Evolutionary conservation across 2,329 filamentous ascomycete genomes (phyloP), one percentile per base, ranked within the genome.

Genomic region (Rutstroemia sydowiana): DNA sequence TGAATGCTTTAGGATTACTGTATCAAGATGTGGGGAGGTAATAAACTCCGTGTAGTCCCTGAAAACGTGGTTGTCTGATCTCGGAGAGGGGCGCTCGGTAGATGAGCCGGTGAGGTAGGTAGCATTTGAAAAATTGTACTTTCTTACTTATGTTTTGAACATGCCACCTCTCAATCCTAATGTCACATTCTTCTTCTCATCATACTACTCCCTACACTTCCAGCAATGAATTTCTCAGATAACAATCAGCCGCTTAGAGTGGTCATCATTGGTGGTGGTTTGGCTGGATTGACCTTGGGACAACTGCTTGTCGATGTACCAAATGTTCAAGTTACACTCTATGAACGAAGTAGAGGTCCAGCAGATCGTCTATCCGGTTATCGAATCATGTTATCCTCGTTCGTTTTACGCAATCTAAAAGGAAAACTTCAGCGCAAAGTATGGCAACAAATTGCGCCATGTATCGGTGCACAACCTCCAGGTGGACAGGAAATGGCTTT

Each of bases 331-430:
- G 59, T 62, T 5, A 59, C 57, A 9, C 53, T 59, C 16, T 64
- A 63, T 37, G 61, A 63, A 46, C 55, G 55, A 23, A 55, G 48
- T 37, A 14, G 32, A 11, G 45, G 51, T 26, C 31, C 53, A 2
- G 36, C 57, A 1, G 60, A 63, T 37, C 49, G 57, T n/a, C 48
- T 64, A 4, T 55, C 41, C 7, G 62, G 62, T 11, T 64, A 59
- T 21, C 57, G 61, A 16, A 53, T 64, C 5, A 63, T 63, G 60
- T 49, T 64, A 4, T 61, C 61, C 16, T 55, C 53, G 13, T 59
- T 58, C 28, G 59, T 61, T n/a, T 34, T 63, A 4, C 44, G 49
- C 23, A 62, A 57, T 43, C 52, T 64, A 1, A 57, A 60, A 23
- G 56, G 55, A 14, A 56, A 54, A 18, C 54, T 64, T 8, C 54